Evolutionary conservation across 2,329 filamentous ascomycete species (phyloP).

Genomic region (Xylariales sp.): DNA sequence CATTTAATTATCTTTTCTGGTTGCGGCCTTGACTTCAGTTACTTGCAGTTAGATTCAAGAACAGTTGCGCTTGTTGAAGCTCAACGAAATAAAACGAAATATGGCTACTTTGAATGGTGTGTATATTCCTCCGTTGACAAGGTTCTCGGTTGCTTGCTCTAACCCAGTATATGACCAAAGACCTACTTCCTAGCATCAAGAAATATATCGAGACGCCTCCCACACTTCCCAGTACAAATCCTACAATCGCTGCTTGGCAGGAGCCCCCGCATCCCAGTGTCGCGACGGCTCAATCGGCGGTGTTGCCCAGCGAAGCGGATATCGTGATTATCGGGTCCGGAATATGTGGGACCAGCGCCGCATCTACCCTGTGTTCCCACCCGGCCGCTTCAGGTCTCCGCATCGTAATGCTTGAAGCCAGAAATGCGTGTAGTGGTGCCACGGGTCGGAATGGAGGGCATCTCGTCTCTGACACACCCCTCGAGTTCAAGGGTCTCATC

Average conservation of each 20-base stretch:
- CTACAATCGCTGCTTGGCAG: background rate
- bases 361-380: background rate
- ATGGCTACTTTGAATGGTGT: no score
- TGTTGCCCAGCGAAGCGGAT: background rate
- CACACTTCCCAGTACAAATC: background rate
- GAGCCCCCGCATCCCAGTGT: background rate
- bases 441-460: conserved; percentile 3
- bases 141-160: no score
- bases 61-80: no score
- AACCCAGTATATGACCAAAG: no score
- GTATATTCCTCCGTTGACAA: no score
- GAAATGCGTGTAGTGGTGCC: conserved; percentile 1
- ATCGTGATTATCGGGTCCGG: conserved; percentile 1
- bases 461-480: background rate
- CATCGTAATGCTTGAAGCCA: conserved; percentile 1
- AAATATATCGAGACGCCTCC: no score
- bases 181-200: no score
- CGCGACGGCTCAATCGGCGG: background rate
- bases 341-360: background rate
- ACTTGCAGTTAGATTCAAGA: no score
- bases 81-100: no score
- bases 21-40: no score
- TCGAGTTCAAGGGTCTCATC: background rate
- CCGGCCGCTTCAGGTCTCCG: background rate
- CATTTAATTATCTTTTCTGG: no score